Evolutionary conservation across 345 rosid species (phyloP).

Genomic region (Eucalyptus dawsonii): DNA sequence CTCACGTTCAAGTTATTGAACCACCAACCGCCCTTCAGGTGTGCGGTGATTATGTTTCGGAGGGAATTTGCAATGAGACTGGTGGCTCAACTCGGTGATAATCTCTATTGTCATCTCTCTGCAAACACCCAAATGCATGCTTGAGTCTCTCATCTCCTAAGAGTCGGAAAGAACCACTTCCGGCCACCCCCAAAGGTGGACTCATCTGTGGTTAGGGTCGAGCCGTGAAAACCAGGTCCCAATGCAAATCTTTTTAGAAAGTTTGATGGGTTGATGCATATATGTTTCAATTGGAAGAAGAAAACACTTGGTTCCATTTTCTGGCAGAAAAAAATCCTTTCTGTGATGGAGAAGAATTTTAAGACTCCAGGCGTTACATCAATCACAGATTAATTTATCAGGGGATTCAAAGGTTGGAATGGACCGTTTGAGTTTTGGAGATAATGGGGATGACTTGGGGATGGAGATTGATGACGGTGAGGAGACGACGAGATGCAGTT

Average conservation of each 20-base stretch:
- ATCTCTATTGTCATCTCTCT: conserved; percentile 64
- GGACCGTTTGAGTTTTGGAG: conserved; percentile 10
- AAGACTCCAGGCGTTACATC: conserved; percentile 52
- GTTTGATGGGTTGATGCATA: conserved; percentile 79
- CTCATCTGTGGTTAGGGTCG: conserved; percentile 91
- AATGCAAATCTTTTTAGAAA: conserved; percentile 51
- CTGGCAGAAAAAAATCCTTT: conserved; percentile 51
- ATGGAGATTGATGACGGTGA: conserved; percentile 46
- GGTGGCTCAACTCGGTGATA: conserved; percentile 81
- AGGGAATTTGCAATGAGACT: conserved; percentile 91
- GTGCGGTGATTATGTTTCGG: conserved; percentile 86
- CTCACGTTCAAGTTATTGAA: conserved; percentile 71
- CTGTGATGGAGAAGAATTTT: conserved; percentile 67
- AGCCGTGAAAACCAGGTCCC: conserved; percentile 65
- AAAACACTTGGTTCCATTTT: conserved; percentile 74
- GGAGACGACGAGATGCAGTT: conserved; percentile 12
- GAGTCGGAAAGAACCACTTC: conserved; percentile 89
- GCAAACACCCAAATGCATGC: conserved; percentile 81
- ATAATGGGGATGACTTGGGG: conserved; percentile 19
- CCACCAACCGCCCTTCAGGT: conserved; percentile 73
- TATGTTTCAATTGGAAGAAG: conserved; percentile 85
- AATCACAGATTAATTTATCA: conserved; percentile 4
- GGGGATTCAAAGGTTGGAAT: background rate
- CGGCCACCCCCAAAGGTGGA: conserved; percentile 93
- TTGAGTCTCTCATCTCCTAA: conserved; percentile 78